Percentiles rank a stretch among this genome's conserved stretches.
These are phyloP conservation scores for Carex cristatella DNA, from an alignment of 176 grass and related monocot species.

Conservation along the genomic window DNA sequence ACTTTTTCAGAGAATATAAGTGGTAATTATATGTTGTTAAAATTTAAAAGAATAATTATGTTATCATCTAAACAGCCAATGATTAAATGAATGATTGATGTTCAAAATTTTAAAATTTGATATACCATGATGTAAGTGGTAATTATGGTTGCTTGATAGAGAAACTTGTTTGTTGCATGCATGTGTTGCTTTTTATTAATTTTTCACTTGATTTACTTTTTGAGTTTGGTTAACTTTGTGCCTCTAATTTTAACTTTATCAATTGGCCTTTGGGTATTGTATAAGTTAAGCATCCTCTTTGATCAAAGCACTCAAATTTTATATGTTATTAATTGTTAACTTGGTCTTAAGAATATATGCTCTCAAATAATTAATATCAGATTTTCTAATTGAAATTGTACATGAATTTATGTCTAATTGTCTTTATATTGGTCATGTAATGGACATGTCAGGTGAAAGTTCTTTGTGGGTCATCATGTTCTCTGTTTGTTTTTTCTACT, in stretches of 20 bases:
- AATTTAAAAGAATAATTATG: too few relatives aligned
- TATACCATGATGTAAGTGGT: neutral
- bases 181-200: neutral
- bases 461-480: neutral
- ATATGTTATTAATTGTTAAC: neutral
- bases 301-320: neutral
- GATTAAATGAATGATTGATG: neutral
- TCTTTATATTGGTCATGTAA: neutral
- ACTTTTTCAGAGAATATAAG: too few relatives aligned
- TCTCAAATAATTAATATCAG: neutral
- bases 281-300: neutral
- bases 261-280: neutral
- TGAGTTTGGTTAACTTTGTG: neutral
- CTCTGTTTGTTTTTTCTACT: neutral
- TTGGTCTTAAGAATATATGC: neutral
- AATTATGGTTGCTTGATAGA: neutral
- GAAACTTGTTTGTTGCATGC: neutral
- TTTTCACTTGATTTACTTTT: neutral
- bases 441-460: neutral
- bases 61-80: too few relatives aligned
- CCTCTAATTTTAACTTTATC: neutral
- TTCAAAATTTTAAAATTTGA: neutral
- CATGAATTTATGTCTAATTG: neutral
- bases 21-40: too few relatives aligned
- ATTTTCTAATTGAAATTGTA: neutral